phyloP scores from a whole-genome alignment of 1,284 basidiomycete species.

The Ganoderma sinense region DNA sequence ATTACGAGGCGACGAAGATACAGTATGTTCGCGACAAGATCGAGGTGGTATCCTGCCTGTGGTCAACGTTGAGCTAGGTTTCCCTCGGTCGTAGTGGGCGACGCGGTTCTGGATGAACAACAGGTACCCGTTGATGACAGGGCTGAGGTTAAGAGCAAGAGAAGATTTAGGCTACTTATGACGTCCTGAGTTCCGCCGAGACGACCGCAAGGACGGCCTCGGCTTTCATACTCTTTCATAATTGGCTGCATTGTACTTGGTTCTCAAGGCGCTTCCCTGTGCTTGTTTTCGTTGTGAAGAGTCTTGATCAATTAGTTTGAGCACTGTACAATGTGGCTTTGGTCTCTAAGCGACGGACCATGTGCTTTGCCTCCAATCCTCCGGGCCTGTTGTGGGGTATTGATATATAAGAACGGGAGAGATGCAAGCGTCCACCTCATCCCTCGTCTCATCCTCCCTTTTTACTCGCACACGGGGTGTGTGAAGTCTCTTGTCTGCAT shows the following conservation, averaged over 20 bases:
- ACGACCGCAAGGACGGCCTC: neutral
- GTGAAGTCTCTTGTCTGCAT: slow-evolving; percentile 19
- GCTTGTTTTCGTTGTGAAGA: neutral
- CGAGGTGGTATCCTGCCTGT: neutral
- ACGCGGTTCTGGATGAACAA: neutral
- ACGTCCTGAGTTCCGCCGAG: neutral
- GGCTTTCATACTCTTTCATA: neutral
- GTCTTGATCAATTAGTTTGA: neutral
- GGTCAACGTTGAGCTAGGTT: neutral
- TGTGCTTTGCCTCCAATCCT: neutral
- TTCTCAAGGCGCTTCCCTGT: neutral
- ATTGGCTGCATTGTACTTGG: neutral
- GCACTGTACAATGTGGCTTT: neutral
- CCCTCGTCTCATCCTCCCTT: slow-evolving; percentile 11
- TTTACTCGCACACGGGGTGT: slow-evolving; percentile 20
- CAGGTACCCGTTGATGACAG: neutral
- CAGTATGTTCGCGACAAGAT: neutral
- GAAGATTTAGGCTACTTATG: too few species aligned
- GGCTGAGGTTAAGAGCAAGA: neutral
- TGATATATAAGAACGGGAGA: slow-evolving; percentile 10
- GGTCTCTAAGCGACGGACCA: neutral
- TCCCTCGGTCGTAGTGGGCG: neutral
- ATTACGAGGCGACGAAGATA: neutral
- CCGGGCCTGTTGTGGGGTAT: neutral
- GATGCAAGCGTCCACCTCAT: neutral